phyloP scores from a whole-genome alignment of 225 moss, liverwort and hornwort genomes.

The Rhytidiadelphus loreus region DNA sequence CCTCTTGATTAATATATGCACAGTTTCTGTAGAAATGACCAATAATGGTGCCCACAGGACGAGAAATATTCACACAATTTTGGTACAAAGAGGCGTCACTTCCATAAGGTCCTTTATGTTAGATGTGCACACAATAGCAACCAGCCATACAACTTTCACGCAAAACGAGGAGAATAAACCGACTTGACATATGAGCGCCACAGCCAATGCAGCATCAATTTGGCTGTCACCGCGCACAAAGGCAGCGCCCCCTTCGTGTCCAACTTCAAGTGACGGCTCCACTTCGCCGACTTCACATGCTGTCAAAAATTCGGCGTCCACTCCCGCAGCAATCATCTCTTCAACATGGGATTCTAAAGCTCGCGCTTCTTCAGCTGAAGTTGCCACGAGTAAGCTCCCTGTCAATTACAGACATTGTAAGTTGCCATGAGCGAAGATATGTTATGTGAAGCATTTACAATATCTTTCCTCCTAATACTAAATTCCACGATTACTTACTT shows the following conservation, averaged over 20 bases:
- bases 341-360: conserved; percentile 45
- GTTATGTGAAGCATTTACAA: not conserved
- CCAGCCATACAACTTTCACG: not conserved
- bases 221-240: conserved; percentile 74
- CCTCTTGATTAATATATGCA: not conserved
- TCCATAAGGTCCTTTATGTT: not conserved
- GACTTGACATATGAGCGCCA: conserved; percentile 52
- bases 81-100: not conserved
- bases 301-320: conserved; percentile 50
- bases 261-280: conserved; percentile 60
- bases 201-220: conserved; percentile 71
- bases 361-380: conserved; percentile 44
- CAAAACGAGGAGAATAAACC: not conserved
- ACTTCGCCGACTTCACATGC: conserved; percentile 20
- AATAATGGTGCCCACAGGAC: not conserved
- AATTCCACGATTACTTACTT: not conserved
- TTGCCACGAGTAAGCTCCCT: conserved; percentile 79
- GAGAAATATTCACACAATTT: not conserved
- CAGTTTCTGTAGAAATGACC: not conserved
- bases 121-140: not conserved
- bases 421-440: not conserved
- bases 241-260: conserved; percentile 50
- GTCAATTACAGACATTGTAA: not conserved
- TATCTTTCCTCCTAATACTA: not conserved
- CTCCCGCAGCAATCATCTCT: conserved; percentile 31